A percentile compares a stretch with the other conserved stretches of the same genome.
phyloP scores from a whole-genome alignment of 345 rosid species.

The Linum tenue region DNA sequence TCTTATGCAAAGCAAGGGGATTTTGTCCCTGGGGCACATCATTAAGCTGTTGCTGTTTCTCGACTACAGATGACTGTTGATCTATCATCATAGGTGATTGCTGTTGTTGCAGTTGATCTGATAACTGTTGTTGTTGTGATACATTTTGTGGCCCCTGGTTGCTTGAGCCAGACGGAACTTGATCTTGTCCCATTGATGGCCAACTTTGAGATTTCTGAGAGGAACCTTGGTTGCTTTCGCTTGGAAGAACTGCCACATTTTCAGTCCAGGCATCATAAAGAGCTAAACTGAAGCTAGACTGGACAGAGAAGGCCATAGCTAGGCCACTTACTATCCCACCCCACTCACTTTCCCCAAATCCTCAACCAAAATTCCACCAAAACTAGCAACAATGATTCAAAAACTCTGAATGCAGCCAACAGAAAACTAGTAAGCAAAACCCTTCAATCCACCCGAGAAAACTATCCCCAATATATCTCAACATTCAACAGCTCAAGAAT shows the following conservation, averaged over 20 bases:
- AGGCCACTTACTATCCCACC: not conserved
- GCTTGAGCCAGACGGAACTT: slow-evolving; percentile 31
- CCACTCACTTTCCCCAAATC: not conserved
- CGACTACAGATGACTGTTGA: slow-evolving; percentile 33
- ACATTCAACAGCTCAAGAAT: not conserved
- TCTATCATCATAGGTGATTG: slow-evolving; percentile 26
- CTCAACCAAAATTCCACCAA: not conserved
- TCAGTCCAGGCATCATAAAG: slow-evolving; percentile 5
- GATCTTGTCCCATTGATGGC: slow-evolving; percentile 38
- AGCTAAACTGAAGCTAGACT: not conserved
- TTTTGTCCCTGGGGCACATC: slow-evolving; percentile 30
- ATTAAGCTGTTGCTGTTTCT: slow-evolving; percentile 36
- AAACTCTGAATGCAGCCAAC: too few species aligned
- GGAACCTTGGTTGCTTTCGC: slow-evolving; percentile 38
- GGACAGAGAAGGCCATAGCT: slow-evolving; percentile 3
- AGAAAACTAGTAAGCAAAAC: not conserved
- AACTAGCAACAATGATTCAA: too few species aligned
- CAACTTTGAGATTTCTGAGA: slow-evolving; percentile 40
- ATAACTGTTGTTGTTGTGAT: slow-evolving; percentile 33
- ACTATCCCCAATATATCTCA: not conserved
- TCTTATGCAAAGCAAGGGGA: slow-evolving; percentile 32
- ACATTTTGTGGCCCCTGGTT: slow-evolving; percentile 32
- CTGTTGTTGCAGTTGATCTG: slow-evolving; percentile 22
- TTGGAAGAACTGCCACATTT: slow-evolving; percentile 25
- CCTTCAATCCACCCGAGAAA: too few species aligned